Evolutionary conservation across 2,329 filamentous ascomycete genomes (phyloP), one percentile per base, ranked within the genome.

Genomic region (Pestalotiopsis sp.): DNA sequence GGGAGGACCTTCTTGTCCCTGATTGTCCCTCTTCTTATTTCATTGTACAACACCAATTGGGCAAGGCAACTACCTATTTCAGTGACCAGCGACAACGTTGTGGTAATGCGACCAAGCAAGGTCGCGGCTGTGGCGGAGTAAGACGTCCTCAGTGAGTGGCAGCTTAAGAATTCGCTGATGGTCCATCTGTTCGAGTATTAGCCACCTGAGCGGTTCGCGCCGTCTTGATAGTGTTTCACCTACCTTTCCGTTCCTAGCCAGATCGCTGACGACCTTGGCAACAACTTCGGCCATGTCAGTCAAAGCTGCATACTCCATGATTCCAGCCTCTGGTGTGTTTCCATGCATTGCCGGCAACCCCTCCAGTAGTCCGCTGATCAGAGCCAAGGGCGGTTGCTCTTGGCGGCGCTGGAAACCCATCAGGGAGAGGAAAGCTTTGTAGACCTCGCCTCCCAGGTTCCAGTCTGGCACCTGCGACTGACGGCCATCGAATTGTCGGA

Each of bases 361-460:
- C 36, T 84, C 80, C 63, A 90, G 77, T n/a, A 92, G 77, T 69
- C 83, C 86, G 57, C 90, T 87, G 25, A 91, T 81, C 6, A 88
- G 79, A 59, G 80, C 76, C 27, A 84, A 78, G 13, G 85, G 77
- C 1, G 82, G 78, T 17, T 71, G 74, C 71, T 84, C 81, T 39
- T 71, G 73, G 38, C 77, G 78, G 58, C 79, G 78, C 70, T 80
- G 80, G 64, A 71, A 74, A 71, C 79, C 82, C 70, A 90, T 74
- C 23, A 91, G 77, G 60, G 82, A 78, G 58, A 91, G 80, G 79
- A 91, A 91, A 62, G 88, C 81, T 71, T 83, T 81, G 78, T 97
- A 98, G 27, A 98, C 89, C 72, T 92, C 90, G 4, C 94, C 95
- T 36, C 94, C 95, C 20, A 89, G 81, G 11, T 89, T 83, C 96